A percentile compares a stretch with the other conserved stretches of the same genome.
Conservation (phyloP, 805 yeast genomes). For the Lachancea fermentati region DNA sequence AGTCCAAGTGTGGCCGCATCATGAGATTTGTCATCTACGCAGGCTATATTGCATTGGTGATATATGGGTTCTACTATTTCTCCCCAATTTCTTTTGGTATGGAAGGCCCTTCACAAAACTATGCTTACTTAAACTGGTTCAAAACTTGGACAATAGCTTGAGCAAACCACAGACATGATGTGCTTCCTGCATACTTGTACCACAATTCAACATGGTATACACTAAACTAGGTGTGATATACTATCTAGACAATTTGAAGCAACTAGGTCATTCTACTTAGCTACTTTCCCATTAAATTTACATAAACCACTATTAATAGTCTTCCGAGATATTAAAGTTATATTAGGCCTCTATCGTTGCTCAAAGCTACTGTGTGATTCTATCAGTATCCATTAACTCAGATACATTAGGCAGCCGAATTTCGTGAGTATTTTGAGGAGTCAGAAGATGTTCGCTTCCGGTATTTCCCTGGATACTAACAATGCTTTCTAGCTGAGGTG, state of each 20-base stretch:
- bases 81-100: slow-evolving; percentile 65
- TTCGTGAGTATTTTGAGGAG: slow-evolving; percentile 31
- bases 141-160: slow-evolving; percentile 40
- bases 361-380: slow-evolving; percentile 27
- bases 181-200: background rate
- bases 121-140: slow-evolving; percentile 44
- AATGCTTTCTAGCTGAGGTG: slow-evolving; percentile 24
- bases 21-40: slow-evolving; percentile 35
- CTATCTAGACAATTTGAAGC: no score
- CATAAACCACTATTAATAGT: background rate
- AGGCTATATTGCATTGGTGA: slow-evolving; percentile 37
- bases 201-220: no score
- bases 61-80: slow-evolving; percentile 54
- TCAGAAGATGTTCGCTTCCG: slow-evolving; percentile 19
- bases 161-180: background rate
- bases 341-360: no score
- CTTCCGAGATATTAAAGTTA: background rate
- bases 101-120: slow-evolving; percentile 41
- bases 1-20: slow-evolving; percentile 22
- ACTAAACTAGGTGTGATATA: no score
- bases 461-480: slow-evolving; percentile 31
- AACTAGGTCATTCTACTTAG: no score
- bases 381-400: slow-evolving; percentile 27
- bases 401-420: slow-evolving; percentile 20
- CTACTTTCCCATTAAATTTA: background rate